Percentiles rank a stretch among this genome's conserved stretches.
These are phyloP conservation scores for Populus hybrid DNA, from an alignment of 441 rosid species.

Conservation along the genomic window DNA sequence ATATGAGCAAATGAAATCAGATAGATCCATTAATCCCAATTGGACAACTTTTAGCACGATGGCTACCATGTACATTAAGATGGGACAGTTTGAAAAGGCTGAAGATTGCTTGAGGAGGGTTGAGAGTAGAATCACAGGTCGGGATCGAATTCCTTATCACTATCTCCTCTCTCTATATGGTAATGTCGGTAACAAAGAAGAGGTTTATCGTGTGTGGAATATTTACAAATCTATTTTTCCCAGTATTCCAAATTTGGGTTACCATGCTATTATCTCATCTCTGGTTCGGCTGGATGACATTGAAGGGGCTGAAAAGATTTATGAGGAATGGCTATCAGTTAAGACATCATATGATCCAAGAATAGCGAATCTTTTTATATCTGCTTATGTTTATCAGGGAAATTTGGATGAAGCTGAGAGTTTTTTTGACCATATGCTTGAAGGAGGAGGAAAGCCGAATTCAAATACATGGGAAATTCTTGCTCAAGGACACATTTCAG, in stretches of 20 bases:
- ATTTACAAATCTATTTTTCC: slow-evolving; percentile 76
- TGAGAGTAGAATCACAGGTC: slow-evolving; percentile 79
- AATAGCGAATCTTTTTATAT: slow-evolving; percentile 74
- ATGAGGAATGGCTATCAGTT: slow-evolving; percentile 73
- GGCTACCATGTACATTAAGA: slow-evolving; percentile 83
- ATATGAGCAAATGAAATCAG: slow-evolving; percentile 68
- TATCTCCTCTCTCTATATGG: slow-evolving; percentile 85
- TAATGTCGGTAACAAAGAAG: slow-evolving; percentile 63
- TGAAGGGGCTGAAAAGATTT: slow-evolving; percentile 69
- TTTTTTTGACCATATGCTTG: slow-evolving; percentile 56
- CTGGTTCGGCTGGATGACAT: slow-evolving; percentile 61
- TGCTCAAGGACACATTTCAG: slow-evolving; percentile 64
- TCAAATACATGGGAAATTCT: slow-evolving; percentile 80
- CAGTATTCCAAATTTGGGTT: slow-evolving; percentile 76
- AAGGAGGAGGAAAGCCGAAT: slow-evolving; percentile 79
- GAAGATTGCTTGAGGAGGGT: slow-evolving; percentile 67
- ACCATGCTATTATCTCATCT: slow-evolving; percentile 80
- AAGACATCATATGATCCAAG: slow-evolving; percentile 79
- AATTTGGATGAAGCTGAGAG: slow-evolving; percentile 57
- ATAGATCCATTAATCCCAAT: slow-evolving; percentile 58
- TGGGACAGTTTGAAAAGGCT: slow-evolving; percentile 73
- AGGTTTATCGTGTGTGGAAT: slow-evolving; percentile 73
- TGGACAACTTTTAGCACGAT: slow-evolving; percentile 95
- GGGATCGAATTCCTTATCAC: slow-evolving; percentile 83
- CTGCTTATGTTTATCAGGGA: slow-evolving; percentile 53